Evolutionary conservation across 2,329 filamentous ascomycete genomes (phyloP).

Genomic region (Ramichloridium luteum): DNA sequence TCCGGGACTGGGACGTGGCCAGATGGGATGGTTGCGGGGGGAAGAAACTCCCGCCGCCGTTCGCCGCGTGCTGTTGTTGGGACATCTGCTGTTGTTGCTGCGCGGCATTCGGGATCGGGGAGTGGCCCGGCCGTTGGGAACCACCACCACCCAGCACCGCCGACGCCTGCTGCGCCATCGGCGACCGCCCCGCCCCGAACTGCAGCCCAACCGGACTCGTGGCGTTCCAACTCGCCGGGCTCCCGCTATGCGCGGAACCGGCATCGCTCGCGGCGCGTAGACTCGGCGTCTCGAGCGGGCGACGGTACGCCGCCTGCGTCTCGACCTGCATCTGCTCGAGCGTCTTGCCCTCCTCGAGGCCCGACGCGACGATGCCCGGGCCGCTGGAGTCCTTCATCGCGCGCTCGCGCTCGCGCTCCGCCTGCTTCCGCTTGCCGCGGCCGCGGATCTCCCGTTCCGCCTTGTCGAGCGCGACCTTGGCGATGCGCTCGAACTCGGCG

Average conservation of each 20-base stretch:
- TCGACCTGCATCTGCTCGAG: conserved; percentile 26
- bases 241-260: conserved; percentile 15
- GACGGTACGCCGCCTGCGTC: conserved; percentile 23
- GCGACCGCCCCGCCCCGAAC: conserved; percentile 5
- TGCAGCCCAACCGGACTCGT: conserved; percentile 14
- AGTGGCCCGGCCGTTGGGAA: not conserved
- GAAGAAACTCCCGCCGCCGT: too few relatives aligned
- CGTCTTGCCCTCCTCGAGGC: conserved; percentile 23
- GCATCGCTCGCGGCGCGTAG: conserved; percentile 17
- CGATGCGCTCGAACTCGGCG: conserved; percentile 92
- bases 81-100: not conserved
- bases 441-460: conserved; percentile 72
- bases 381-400: conserved; percentile 15
- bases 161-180: not conserved
- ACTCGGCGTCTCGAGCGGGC: conserved; percentile 22
- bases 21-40: too few relatives aligned
- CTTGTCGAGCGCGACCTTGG: conserved; percentile 79
- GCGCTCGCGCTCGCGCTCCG: conserved; percentile 36
- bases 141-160: not conserved
- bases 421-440: conserved; percentile 72
- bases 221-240: conserved; percentile 19
- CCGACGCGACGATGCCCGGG: conserved; percentile 14
- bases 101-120: not conserved
- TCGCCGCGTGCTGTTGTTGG: not conserved
- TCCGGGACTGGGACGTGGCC: too few relatives aligned